Evolutionary conservation across 352 stramenopile genomes (phyloP).

Genomic region (Detonula confervacea): DNA sequence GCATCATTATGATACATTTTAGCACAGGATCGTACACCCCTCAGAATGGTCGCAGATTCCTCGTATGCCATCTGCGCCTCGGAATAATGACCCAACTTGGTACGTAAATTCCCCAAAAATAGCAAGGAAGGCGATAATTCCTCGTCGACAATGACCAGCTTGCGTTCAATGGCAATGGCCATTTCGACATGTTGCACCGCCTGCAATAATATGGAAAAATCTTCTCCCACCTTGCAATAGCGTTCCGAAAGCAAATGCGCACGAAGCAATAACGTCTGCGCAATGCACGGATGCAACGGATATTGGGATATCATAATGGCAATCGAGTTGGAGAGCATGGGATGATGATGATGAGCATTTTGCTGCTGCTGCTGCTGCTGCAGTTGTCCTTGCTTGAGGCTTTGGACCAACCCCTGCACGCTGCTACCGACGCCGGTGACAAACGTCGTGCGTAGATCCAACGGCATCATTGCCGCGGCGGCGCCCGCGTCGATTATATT

Average conservation of each 20-base stretch:
- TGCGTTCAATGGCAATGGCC: constrained; percentile 48
- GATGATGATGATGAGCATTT: constrained; percentile 39
- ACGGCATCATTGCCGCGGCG: constrained; percentile 14
- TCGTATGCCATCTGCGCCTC: constrained; percentile 42
- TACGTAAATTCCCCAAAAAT: constrained; percentile 44
- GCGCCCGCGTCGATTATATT: too few species aligned
- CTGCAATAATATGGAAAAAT: constrained; percentile 43
- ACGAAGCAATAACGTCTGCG: constrained; percentile 53
- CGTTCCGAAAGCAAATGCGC: too few species aligned
- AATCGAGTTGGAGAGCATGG: constrained; percentile 46
- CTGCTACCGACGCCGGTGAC: constrained; percentile 28
- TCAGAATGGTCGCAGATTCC: constrained; percentile 43
- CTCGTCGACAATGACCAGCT: constrained; percentile 28
- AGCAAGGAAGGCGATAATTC: constrained; percentile 43
- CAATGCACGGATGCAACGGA: constrained; percentile 45
- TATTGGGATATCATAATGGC: constrained; percentile 50
- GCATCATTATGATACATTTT: constrained; percentile 12
- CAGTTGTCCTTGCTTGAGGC: constrained; percentile 22
- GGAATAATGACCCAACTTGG: constrained; percentile 29
- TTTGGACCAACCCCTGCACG: constrained; percentile 29
- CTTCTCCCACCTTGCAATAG: too few species aligned
- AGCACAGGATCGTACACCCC: constrained; percentile 10
- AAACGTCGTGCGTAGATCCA: constrained; percentile 27
- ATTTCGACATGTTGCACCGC: constrained; percentile 52
- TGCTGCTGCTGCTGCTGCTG: neutral